Evolutionary conservation across 1,284 basidiomycete genomes (phyloP).

Genomic region (Ganoderma sinense): DNA sequence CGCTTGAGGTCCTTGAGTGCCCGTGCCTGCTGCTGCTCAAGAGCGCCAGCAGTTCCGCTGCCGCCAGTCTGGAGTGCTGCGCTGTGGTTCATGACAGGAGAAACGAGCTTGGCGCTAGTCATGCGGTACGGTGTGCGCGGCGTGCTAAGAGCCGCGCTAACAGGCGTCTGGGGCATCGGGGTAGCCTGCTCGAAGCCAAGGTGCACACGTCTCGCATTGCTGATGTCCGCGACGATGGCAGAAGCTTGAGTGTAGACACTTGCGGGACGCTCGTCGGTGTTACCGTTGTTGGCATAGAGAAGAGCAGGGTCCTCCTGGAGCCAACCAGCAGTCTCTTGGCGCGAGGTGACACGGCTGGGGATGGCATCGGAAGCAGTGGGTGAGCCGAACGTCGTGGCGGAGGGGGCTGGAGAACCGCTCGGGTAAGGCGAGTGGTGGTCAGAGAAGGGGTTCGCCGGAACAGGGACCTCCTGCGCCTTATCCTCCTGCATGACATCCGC

Average conservation of each 20-base stretch:
- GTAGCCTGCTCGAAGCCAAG: conserved; percentile 53
- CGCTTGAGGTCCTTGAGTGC: conserved; percentile 62
- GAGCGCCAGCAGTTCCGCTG: conserved; percentile 39
- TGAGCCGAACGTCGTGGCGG: conserved; percentile 52
- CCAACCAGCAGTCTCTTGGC: conserved; percentile 35
- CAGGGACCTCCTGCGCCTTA: conserved; percentile 47
- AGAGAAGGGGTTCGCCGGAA: conserved; percentile 65
- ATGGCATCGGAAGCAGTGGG: conserved; percentile 37
- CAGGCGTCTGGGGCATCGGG: conserved; percentile 35
- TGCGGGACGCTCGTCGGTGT: conserved; percentile 50
- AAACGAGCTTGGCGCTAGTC: conserved; percentile 66
- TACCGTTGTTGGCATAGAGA: conserved; percentile 17
- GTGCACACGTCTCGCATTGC: conserved; percentile 69
- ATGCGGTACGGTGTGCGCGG: conserved; percentile 60
- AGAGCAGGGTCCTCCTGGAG: conserved; percentile 27
- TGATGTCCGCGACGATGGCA: conserved; percentile 64
- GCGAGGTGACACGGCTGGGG: conserved; percentile 16
- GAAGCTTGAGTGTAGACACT: conserved; percentile 72
- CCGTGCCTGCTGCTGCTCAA: conserved; percentile 70
- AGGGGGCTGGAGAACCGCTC: conserved; percentile 43
- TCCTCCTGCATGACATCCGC: conserved; percentile 63
- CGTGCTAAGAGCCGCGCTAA: conserved; percentile 42
- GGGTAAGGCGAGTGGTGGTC: conserved; percentile 59
- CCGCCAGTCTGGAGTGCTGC: conserved; percentile 38
- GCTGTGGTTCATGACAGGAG: conserved; percentile 43